A percentile compares a stretch with the other conserved stretches of the same genome.
Conservation (phyloP, 441 rosid genomes). For the Mallotus japonicus region DNA sequence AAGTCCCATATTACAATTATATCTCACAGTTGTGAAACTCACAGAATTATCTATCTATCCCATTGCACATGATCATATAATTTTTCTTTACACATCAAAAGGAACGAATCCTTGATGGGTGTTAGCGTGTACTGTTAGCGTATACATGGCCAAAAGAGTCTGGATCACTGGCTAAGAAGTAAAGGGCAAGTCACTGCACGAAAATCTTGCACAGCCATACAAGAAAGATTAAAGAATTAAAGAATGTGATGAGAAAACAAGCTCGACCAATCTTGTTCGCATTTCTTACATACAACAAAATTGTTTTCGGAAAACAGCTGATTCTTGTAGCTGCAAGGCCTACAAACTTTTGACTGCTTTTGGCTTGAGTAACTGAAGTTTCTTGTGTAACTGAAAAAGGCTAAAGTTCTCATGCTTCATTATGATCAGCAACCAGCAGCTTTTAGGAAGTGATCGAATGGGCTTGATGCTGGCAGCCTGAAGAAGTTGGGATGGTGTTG, state of each 20-base stretch:
- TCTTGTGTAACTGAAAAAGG: constrained; percentile 2
- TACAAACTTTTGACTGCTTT: not conserved
- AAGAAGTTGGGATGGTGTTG: constrained; percentile 48
- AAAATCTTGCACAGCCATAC: not conserved
- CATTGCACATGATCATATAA: not conserved
- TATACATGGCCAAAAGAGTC: not conserved
- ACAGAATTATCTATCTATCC: too few relatives aligned
- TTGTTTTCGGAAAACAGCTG: not conserved
- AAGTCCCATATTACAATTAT: not conserved
- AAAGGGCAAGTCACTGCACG: not conserved
- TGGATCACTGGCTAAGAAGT: not conserved
- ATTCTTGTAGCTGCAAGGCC: constrained; percentile 8
- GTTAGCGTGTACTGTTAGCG: too few relatives aligned
- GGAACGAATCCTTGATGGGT: not conserved
- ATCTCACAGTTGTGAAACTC: not conserved
- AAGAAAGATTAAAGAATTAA: constrained; percentile 21
- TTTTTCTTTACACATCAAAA: not conserved
- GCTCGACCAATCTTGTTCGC: constrained; percentile 6
- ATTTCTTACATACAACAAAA: not conserved
- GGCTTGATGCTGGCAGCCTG: constrained; percentile 80
- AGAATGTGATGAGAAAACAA: constrained; percentile 10
- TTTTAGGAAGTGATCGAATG: constrained; percentile 85
- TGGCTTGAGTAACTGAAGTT: not conserved
- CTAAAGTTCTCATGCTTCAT: not conserved
- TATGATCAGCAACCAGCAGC: constrained; percentile 86